phyloP scores from a whole-genome alignment of 2,329 filamentous ascomycete species.

The Fusarium avenaceum region DNA sequence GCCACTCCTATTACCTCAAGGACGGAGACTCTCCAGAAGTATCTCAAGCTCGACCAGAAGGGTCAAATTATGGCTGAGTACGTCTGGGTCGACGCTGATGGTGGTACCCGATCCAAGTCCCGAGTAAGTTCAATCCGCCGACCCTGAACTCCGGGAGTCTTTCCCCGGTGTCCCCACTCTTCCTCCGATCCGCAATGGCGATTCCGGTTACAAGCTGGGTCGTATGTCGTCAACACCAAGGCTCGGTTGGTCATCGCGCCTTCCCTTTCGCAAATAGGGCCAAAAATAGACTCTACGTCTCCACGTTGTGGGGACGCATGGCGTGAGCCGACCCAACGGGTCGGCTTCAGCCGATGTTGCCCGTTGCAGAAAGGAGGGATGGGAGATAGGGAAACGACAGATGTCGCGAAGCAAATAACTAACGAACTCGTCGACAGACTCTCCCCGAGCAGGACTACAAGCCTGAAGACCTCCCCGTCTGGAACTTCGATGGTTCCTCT shows the following conservation, averaged over 20 bases:
- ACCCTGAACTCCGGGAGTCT: constrained; percentile 3
- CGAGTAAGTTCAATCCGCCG: constrained; percentile 75
- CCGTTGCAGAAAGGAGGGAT: constrained; percentile 6
- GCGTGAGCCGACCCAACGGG: constrained; percentile 13
- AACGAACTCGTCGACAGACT: constrained; percentile 55
- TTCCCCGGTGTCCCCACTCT: constrained; percentile 1
- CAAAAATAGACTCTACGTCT: constrained; percentile 20
- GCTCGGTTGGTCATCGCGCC: constrained; percentile 32
- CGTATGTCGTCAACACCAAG: constrained; percentile 13
- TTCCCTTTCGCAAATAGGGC: constrained; percentile 20
- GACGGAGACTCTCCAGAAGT: constrained; percentile 78
- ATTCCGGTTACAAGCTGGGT: constrained; percentile 11
- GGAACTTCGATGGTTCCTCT: constrained; percentile 81
- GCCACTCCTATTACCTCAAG: constrained; percentile 40
- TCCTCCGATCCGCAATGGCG: constrained; percentile 16
- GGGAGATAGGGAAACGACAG: not conserved
- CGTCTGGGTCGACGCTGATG: constrained; percentile 91
- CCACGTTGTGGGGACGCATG: constrained; percentile 15
- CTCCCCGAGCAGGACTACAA: constrained; percentile 64
- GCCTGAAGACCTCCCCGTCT: constrained; percentile 66
- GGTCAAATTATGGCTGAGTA: constrained; percentile 94
- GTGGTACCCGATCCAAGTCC: constrained; percentile 92
- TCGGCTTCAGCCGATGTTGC: constrained; percentile 21
- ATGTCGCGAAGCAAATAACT: not conserved
- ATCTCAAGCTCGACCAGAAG: constrained; percentile 90